phyloP scores from a whole-genome alignment of 345 rosid species.

The Eucalyptus polybractea region DNA sequence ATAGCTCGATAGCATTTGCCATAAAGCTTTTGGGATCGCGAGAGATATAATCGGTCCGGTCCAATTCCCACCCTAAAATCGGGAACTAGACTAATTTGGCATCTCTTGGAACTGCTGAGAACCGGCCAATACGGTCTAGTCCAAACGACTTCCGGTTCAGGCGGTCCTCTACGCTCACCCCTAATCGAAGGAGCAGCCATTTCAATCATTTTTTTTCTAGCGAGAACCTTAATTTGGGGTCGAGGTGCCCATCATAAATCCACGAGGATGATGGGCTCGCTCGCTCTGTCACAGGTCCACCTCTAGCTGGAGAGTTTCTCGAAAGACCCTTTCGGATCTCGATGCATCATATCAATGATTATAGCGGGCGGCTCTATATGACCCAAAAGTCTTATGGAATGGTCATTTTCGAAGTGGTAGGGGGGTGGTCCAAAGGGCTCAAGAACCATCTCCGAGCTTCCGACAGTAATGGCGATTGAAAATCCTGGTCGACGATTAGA shows the following conservation, averaged over 20 bases:
- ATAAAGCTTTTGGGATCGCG: conserved; percentile 77
- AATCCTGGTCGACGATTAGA: not conserved
- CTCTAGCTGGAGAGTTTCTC: not conserved
- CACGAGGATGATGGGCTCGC: not conserved
- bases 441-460: not conserved
- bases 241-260: not conserved
- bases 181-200: not conserved
- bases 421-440: not conserved
- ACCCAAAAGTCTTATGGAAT: not conserved
- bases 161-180: not conserved
- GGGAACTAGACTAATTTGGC: accelerated
- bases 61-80: too few relatives aligned
- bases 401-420: not conserved
- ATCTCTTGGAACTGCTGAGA: accelerated
- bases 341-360: not conserved
- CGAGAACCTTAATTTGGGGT: not conserved
- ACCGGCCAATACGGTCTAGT: accelerated
- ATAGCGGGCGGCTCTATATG: not conserved
- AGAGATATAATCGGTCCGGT: conserved; percentile 29
- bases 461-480: not conserved
- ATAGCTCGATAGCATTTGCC: conserved; percentile 80
- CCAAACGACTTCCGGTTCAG: accelerated
- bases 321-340: not conserved
- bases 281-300: not conserved
- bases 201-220: not conserved